Percentiles rank a stretch among this genome's conserved stretches.
phyloP scores from a whole-genome alignment of 805 yeast species.

The Schizosaccharomyces cryophilus region DNA sequence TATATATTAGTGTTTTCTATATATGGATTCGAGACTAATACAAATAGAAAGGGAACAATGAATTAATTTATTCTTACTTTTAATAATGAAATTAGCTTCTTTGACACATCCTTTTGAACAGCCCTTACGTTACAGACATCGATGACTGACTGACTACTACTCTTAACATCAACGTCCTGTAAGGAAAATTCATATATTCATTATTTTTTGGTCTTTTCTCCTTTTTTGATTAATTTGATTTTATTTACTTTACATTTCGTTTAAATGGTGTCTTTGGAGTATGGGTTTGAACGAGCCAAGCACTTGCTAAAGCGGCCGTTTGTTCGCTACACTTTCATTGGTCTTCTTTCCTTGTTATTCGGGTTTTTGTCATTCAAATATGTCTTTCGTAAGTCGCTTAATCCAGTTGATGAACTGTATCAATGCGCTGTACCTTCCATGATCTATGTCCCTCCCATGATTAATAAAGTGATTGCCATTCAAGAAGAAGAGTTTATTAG shows the following conservation, averaged over 20 bases:
- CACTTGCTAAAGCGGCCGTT: not conserved
- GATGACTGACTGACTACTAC: too few relatives aligned
- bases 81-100: too few relatives aligned
- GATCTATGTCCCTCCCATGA: not conserved
- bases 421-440: not conserved
- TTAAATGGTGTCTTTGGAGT: not conserved
- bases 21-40: too few relatives aligned
- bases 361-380: not conserved
- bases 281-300: not conserved
- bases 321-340: not conserved
- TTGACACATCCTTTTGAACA: too few relatives aligned
- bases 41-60: too few relatives aligned
- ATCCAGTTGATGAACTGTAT: not conserved
- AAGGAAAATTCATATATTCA: too few relatives aligned
- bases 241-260: not conserved
- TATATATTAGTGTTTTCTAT: too few relatives aligned
- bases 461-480: not conserved
- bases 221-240: too few relatives aligned
- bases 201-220: too few relatives aligned
- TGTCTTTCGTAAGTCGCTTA: not conserved
- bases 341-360: not conserved
- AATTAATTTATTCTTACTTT: too few relatives aligned
- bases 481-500: not conserved
- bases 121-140: too few relatives aligned
- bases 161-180: too few relatives aligned